Conservation (phyloP, 495 filamentous ascomycete species). For the Penicillium cataractarum region DNA sequence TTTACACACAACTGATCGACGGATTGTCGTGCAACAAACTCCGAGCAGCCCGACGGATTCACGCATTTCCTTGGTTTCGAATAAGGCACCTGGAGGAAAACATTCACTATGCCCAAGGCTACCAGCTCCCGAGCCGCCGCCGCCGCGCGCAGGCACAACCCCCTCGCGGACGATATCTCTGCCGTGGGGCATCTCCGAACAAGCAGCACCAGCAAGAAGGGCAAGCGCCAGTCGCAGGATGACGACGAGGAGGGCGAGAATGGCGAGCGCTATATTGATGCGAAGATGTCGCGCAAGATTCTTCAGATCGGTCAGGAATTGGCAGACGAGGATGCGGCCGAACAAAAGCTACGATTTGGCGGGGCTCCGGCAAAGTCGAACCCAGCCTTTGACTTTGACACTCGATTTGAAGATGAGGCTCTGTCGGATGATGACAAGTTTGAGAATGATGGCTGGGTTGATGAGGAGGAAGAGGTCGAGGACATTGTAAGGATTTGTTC, state of each 20-base stretch:
- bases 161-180: conserved; percentile 71
- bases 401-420: conserved; percentile 57
- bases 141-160: conserved; percentile 62
- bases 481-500: conserved; percentile 56
- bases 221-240: conserved; percentile 57
- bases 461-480: conserved; percentile 65
- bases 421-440: conserved; percentile 60
- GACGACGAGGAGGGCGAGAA: conserved; percentile 63
- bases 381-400: conserved; percentile 67
- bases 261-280: conserved; percentile 75
- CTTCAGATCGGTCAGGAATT: conserved; percentile 82
- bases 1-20: conserved; percentile 43
- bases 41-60: conserved; percentile 9
- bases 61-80: conserved; percentile 2
- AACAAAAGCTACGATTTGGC: conserved; percentile 40
- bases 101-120: conserved; percentile 49
- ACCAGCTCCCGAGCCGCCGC: conserved; percentile 44
- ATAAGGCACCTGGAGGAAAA: conserved; percentile 1
- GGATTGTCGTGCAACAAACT: conserved; percentile 10
- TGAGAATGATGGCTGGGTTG: conserved; percentile 60
- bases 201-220: conserved; percentile 55
- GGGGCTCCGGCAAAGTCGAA: conserved; percentile 43
- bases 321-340: conserved; percentile 71
- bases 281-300: conserved; percentile 84
- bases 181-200: conserved; percentile 63